Conservation (phyloP, 83 land plant genomes). For the Thuja plicata region DNA sequence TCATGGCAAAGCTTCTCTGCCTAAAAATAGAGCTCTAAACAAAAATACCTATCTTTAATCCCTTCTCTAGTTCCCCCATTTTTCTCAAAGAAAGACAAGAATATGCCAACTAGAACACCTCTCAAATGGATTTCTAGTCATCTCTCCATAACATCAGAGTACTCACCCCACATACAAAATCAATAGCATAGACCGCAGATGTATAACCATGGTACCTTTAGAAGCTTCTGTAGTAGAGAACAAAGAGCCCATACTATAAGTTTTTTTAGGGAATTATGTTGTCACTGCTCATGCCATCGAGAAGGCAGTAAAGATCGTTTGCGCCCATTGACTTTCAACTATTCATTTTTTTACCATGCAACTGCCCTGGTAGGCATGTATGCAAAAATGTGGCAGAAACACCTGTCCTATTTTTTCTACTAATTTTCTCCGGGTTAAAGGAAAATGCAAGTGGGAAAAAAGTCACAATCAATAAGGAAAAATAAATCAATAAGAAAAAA, state of each 20-base stretch:
- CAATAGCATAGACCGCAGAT: conserved; percentile 41
- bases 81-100: conserved; percentile 33
- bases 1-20: conserved; percentile 38
- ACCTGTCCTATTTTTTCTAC: no score
- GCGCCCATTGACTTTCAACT: no score
- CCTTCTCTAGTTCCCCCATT: conserved; percentile 25
- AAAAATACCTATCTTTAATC: conserved; percentile 36
- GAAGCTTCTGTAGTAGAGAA: conserved; percentile 40
- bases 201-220: conserved; percentile 40
- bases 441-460: no score
- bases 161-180: conserved; percentile 50
- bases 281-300: no score
- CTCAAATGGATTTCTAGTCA: conserved; percentile 11
- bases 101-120: conserved; percentile 36
- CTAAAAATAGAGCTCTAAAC: conserved; percentile 36
- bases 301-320: no score
- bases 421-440: no score
- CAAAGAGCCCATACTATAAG: conserved; percentile 27
- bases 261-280: no score
- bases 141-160: conserved; percentile 30
- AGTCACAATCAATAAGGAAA: no score
- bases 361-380: no score
- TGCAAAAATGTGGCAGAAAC: no score
- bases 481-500: no score
- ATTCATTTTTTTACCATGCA: no score